phyloP scores from a whole-genome alignment of 2,329 filamentous ascomycete genomes.

The Phoma sp. region DNA sequence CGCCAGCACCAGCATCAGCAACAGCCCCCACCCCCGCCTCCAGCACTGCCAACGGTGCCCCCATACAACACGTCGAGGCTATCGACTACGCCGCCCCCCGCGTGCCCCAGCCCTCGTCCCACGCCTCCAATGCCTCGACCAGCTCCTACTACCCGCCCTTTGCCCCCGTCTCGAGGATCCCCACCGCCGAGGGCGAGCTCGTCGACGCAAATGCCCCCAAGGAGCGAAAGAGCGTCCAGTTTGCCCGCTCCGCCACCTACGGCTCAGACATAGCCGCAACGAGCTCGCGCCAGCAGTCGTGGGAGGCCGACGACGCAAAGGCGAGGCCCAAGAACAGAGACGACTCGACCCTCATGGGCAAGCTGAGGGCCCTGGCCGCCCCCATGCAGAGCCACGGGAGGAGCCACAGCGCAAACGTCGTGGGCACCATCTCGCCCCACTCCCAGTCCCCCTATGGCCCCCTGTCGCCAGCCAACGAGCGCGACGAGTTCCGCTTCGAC shows the following conservation, averaged over 20 bases:
- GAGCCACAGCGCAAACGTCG: slow-evolving; percentile 54
- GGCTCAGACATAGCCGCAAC: slow-evolving; percentile 52
- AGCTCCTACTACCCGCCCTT: slow-evolving; percentile 38
- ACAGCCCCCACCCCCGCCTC: slow-evolving; percentile 10
- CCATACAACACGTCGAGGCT: slow-evolving; percentile 27
- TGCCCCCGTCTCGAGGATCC: slow-evolving; percentile 40
- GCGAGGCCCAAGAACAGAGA: slow-evolving; percentile 54
- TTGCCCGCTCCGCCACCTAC: slow-evolving; percentile 59
- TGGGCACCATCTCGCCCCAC: slow-evolving; percentile 46
- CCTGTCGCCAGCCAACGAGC: slow-evolving; percentile 57
- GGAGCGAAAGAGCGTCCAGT: slow-evolving; percentile 75
- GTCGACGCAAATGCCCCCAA: slow-evolving; percentile 36
- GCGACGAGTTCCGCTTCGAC: slow-evolving; percentile 57
- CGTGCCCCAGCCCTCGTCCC: slow-evolving; percentile 26
- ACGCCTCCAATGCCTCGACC: slow-evolving; percentile 32
- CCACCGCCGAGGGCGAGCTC: slow-evolving; percentile 40
- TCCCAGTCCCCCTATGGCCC: slow-evolving; percentile 50
- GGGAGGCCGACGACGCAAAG: slow-evolving; percentile 69
- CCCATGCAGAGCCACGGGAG: slow-evolving; percentile 59
- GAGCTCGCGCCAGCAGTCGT: slow-evolving; percentile 69
- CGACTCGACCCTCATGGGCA: slow-evolving; percentile 75
- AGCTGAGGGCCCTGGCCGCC: slow-evolving; percentile 75
- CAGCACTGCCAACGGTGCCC: slow-evolving; percentile 19
- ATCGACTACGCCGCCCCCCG: slow-evolving; percentile 23
- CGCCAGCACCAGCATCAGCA: too few species aligned